These are phyloP conservation scores for Fusarium algeriense DNA, from an alignment of 2,329 filamentous ascomycete species.

Conservation along the genomic window DNA sequence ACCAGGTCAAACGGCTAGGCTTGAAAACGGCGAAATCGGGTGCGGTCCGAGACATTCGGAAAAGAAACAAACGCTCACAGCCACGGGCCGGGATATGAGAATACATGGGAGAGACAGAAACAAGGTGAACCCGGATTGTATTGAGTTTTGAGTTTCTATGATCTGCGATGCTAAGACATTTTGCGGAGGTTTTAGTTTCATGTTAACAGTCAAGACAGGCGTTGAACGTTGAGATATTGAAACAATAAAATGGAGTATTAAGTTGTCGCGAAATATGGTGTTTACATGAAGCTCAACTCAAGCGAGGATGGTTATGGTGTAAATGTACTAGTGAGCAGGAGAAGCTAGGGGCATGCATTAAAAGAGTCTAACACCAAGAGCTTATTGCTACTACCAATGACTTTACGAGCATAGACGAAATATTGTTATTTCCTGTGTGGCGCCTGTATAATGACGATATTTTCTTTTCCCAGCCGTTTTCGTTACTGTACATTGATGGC, in stretches of 20 bases:
- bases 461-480: constrained; percentile 6
- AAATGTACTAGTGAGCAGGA: background rate
- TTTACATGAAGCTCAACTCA: background rate
- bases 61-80: constrained; percentile 6
- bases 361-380: background rate
- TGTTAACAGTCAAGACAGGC: background rate
- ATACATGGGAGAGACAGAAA: background rate
- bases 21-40: background rate
- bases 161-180: constrained; percentile 3
- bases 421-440: background rate
- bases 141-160: background rate
- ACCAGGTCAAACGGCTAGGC: background rate
- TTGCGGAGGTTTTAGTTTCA: background rate
- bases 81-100: background rate
- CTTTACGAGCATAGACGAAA: background rate
- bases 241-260: background rate
- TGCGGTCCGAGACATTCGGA: background rate
- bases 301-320: background rate
- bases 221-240: background rate
- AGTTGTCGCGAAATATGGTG: background rate
- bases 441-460: constrained; percentile 3
- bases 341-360: background rate
- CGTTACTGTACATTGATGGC: background rate
- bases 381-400: background rate
- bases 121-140: background rate